Conservation (phyloP, 192 early-diverging fungal species). For the Entomortierella lignicola region DNA sequence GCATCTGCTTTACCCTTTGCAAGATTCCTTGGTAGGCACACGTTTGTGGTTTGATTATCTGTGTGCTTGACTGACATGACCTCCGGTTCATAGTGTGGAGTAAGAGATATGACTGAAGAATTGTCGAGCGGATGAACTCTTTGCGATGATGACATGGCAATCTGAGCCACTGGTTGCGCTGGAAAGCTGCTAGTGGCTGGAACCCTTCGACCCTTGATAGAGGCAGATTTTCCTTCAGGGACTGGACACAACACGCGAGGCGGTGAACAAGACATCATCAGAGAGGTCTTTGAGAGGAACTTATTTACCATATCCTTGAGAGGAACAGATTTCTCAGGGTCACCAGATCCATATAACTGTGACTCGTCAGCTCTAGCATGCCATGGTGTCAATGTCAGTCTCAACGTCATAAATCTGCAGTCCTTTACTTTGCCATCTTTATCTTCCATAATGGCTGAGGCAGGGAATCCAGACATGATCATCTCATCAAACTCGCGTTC, state of each 20-base stretch:
- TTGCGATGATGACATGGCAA: not conserved
- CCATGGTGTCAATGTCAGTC: conserved; percentile 56
- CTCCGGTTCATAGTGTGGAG: not conserved
- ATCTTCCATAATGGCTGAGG: conserved; percentile 6
- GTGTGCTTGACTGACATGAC: not conserved
- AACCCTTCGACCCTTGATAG: not conserved
- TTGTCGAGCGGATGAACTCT: conserved; percentile 3
- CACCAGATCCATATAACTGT: conserved; percentile 42
- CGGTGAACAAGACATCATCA: conserved; percentile 16
- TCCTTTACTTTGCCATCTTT: conserved; percentile 13
- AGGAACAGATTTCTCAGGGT: not conserved
- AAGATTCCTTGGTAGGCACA: not conserved
- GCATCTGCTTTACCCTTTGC: not conserved
- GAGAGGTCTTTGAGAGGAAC: conserved; percentile 24
- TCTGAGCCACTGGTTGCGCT: not conserved
- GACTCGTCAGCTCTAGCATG: conserved; percentile 53
- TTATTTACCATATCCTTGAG: conserved; percentile 37
- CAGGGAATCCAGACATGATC: conserved; percentile 51
- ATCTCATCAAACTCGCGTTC: conserved; percentile 49
- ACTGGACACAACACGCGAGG: conserved; percentile 6
- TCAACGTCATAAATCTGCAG: conserved; percentile 42
- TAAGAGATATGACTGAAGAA: not conserved
- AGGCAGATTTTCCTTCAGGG: not conserved
- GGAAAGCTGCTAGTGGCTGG: not conserved
- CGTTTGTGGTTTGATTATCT: not conserved